A percentile compares a stretch with the other conserved stretches of the same genome.
Conservation (phyloP, 2,329 filamentous ascomycete species). For the Phialophora macrospora region DNA sequence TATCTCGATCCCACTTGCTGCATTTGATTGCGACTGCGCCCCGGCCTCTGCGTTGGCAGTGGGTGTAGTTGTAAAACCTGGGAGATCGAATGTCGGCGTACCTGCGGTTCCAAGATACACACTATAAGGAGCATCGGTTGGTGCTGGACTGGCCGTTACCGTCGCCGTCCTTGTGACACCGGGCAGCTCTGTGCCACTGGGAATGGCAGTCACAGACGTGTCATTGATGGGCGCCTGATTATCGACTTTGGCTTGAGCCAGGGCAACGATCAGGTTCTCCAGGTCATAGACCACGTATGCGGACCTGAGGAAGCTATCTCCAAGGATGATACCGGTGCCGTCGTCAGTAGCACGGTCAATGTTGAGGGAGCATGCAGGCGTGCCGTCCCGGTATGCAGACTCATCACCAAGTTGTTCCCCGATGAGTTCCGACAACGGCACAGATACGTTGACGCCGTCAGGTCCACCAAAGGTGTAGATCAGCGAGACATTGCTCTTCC, state of each 20-base stretch:
- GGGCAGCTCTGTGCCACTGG: slow-evolving; percentile 20
- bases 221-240: slow-evolving; percentile 48
- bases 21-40: background rate
- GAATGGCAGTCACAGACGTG: slow-evolving; percentile 18
- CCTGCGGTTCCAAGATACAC: slow-evolving; percentile 2
- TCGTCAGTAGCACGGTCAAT: slow-evolving; percentile 54
- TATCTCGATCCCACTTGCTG: background rate
- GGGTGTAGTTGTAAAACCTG: slow-evolving; percentile 2
- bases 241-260: slow-evolving; percentile 66
- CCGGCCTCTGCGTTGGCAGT: background rate
- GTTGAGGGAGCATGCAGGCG: slow-evolving; percentile 51
- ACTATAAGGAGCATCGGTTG: background rate
- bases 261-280: slow-evolving; percentile 70
- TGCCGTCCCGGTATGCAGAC: slow-evolving; percentile 50
- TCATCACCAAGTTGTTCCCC: slow-evolving; percentile 49
- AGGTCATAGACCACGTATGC: slow-evolving; percentile 80
- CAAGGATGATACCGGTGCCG: slow-evolving; percentile 61
- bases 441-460: slow-evolving; percentile 41
- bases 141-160: slow-evolving; percentile 3
- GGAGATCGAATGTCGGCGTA: slow-evolving; percentile 14
- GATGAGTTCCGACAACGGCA: slow-evolving; percentile 59
- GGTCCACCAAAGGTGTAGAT: slow-evolving; percentile 60
- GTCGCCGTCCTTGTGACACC: slow-evolving; percentile 16
- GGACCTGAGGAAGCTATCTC: slow-evolving; percentile 75
- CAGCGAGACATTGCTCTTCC: slow-evolving; percentile 45